Conservation (phyloP, 2,329 filamentous ascomycete species). For the Aspergillus udagawae region DNA sequence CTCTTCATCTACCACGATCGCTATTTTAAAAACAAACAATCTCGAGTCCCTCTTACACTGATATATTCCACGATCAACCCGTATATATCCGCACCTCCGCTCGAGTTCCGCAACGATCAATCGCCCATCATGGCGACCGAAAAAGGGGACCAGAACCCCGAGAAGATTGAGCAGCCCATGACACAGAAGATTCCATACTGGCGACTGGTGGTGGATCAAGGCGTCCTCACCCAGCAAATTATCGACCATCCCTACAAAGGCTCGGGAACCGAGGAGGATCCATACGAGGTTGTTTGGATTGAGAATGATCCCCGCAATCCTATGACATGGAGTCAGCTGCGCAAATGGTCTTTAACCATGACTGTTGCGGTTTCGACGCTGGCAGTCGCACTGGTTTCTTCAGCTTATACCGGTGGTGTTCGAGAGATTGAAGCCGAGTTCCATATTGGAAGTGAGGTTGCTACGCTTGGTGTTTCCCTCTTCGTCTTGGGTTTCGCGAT, state of each 20-base stretch:
- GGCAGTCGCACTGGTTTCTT: conserved; percentile 42
- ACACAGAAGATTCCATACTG: conserved; percentile 38
- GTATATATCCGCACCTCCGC: neutral
- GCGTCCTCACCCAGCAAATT: conserved; percentile 55
- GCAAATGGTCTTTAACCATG: conserved; percentile 41
- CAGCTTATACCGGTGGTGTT: conserved; percentile 40
- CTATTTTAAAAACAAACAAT: neutral
- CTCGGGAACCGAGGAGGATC: conserved; percentile 62
- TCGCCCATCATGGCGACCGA: conserved; percentile 21
- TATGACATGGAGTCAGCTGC: conserved; percentile 27
- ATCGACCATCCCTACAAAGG: conserved; percentile 56
- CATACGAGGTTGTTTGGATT: conserved; percentile 66
- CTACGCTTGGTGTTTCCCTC: conserved; percentile 42
- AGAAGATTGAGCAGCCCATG: conserved; percentile 22
- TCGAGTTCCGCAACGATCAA: neutral
- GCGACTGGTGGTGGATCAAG: conserved; percentile 54
- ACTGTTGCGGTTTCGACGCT: conserved; percentile 38
- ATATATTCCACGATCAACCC: neutral
- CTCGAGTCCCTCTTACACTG: neutral
- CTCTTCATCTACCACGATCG: neutral
- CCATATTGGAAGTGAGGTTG: conserved; percentile 32
- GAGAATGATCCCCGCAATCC: conserved; percentile 56
- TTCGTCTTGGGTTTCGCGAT: conserved; percentile 47
- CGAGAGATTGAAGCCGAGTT: conserved; percentile 34
- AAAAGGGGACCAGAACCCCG: conserved; percentile 17